Base-by-base conservation (phyloP, 257 asterid genomes). In the Perilla frutescens region DNA sequence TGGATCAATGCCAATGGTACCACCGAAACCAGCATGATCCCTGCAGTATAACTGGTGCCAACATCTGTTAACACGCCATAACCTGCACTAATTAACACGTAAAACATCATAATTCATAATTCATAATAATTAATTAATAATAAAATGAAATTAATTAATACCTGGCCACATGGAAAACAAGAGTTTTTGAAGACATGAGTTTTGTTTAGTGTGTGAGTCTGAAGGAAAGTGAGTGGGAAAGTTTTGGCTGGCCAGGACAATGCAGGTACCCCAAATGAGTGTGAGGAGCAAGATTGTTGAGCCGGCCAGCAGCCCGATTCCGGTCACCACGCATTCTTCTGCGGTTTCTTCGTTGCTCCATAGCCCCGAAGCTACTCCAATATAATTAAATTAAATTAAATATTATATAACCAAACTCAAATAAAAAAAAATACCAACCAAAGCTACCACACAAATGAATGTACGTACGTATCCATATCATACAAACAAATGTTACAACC, bases 251-350 rank as follows among this genome's bases (percentile, higher is more conserved):
- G 81, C 90, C 68, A 88, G 76, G 12, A 87, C 51, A 8, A 86
- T 72, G 74, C 93, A 84, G 31, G 88, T 87, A 36, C 93, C 93
- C 93, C 93, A 87, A 13, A 87, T 20, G 43, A 88, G 8, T 0
- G 90, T 84, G 37, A 90, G 94, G 48, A 83, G 87, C 62, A 87
- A 72, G 72, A 86, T 88, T 3, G 93, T 84, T 37, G 96, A 84
- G 67, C 94, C 96, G 67, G 96, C 94, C 3, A 87, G 83, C 67
- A 90, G 71, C 47, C 92, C 96, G 7, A 87, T 89, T 36, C 93
- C 96, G 31, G 93, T 86, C 48, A 72, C 61, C 39, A 90, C 84
- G 56, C 80, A 83, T 64, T 83, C 93, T 32, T 90, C 82, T 3
- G 93, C 88, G 5, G 59, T 72, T 70, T 86, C 91, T 56, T 75